A percentile compares a stretch with the other conserved stretches of the same genome.
Evolutionary conservation across 345 rosid species (phyloP).

Genomic region (Noccaea bulbosa): DNA sequence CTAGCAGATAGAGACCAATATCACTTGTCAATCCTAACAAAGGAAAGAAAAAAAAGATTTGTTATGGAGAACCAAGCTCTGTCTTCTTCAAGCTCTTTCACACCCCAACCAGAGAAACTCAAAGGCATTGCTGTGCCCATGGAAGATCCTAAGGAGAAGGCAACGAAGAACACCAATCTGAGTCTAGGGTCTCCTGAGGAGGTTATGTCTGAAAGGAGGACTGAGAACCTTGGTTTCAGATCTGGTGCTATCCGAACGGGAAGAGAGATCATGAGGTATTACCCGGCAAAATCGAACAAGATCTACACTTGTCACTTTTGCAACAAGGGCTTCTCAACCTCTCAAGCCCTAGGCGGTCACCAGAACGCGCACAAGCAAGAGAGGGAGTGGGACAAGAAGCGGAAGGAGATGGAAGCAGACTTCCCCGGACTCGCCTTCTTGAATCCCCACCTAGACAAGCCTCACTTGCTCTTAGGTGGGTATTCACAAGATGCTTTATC

Average conservation of each 20-base stretch:
- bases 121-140: neutral
- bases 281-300: constrained; percentile 35
- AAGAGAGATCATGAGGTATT: constrained; percentile 38
- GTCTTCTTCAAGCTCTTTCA: constrained; percentile 37
- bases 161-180: neutral
- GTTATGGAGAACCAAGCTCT: constrained; percentile 26
- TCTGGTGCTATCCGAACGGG: constrained; percentile 28
- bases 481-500: constrained; percentile 42
- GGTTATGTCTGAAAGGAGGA: constrained; percentile 22
- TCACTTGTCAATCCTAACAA: constrained; percentile 26
- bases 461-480: constrained; percentile 43
- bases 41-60: constrained; percentile 21
- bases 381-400: constrained; percentile 51
- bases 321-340: constrained; percentile 57
- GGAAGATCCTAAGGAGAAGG: constrained; percentile 12
- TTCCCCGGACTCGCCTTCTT: constrained; percentile 11
- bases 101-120: constrained; percentile 16
- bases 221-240: constrained; percentile 15
- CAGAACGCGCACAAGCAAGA: constrained; percentile 95
- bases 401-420: constrained; percentile 36
- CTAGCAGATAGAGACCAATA: constrained; percentile 34
- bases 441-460: constrained; percentile 34
- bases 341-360: constrained; percentile 96
- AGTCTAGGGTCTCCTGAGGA: constrained; percentile 29
- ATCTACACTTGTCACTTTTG: constrained; percentile 36